A percentile compares a stretch with the other conserved stretches of the same genome.
phyloP scores from a whole-genome alignment of 2,329 filamentous ascomycete species.

The Colletotrichum echinochloae region DNA sequence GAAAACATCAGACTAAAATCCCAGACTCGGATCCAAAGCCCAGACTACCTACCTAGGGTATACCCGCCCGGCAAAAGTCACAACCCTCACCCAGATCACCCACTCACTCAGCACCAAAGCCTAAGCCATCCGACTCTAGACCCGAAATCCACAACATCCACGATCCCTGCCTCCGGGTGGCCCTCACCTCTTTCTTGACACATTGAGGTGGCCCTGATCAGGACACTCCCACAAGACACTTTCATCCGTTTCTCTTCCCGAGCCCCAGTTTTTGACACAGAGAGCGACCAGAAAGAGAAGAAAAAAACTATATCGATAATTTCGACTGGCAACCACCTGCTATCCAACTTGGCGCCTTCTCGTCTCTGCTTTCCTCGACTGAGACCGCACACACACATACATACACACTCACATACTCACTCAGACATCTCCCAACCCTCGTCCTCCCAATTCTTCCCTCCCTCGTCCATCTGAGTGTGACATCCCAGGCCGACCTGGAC shows the following conservation, averaged over 20 bases:
- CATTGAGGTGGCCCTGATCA: neutral
- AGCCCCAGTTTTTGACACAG: neutral
- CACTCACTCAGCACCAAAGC: slow-evolving; percentile 15
- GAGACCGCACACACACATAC: neutral
- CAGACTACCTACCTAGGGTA: neutral
- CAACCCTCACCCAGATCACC: slow-evolving; percentile 12
- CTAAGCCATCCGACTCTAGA: slow-evolving; percentile 14
- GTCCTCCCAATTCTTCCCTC: slow-evolving; percentile 7
- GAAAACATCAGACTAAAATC: slow-evolving; percentile 20
- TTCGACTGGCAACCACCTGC: neutral
- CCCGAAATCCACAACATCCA: slow-evolving; percentile 27
- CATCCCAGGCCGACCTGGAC: slow-evolving; percentile 28
- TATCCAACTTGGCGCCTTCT: neutral
- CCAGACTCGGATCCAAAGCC: slow-evolving; percentile 8
- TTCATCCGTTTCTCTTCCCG: neutral
- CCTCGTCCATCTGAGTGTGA: slow-evolving; percentile 1
- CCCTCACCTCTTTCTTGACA: slow-evolving; percentile 5
- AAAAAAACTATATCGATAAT: neutral
- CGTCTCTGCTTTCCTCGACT: neutral
- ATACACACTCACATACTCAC: neutral
- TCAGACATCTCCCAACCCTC: slow-evolving; percentile 9
- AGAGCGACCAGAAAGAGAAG: neutral
- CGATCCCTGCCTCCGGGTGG: slow-evolving; percentile 17
- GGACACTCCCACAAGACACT: neutral
- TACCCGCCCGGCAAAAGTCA: slow-evolving; percentile 14